phyloP scores from a whole-genome alignment of 192 early-diverging fungal genomes.

The Geosiphon pyriformis region DNA sequence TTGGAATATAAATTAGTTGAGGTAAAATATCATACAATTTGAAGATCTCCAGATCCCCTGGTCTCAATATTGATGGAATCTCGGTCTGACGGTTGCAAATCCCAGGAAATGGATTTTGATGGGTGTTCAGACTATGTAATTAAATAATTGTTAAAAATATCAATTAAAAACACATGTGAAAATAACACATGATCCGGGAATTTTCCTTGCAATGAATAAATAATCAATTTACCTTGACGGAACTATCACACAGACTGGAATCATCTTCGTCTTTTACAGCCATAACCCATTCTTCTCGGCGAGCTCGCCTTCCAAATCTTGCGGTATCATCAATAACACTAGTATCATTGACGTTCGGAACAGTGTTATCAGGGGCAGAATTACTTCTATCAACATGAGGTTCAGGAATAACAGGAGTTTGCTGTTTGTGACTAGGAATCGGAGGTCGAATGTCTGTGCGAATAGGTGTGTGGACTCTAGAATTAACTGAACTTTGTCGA shows the following conservation, averaged over 20 bases:
- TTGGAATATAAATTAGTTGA: no score
- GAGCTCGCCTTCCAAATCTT: background rate
- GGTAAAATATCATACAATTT: background rate
- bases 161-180: background rate
- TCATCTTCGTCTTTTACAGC: constrained; percentile 7
- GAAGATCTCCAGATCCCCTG: no score
- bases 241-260: background rate
- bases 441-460: background rate
- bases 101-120: background rate
- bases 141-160: background rate
- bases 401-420: background rate
- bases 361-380: background rate
- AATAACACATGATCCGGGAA: background rate
- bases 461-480: background rate
- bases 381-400: background rate
- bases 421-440: background rate
- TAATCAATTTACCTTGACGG: background rate
- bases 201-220: background rate
- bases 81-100: background rate
- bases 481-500: background rate
- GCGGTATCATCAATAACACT: background rate
- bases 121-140: background rate
- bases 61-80: background rate
- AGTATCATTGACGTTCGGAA: background rate
- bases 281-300: constrained; percentile 18